These are phyloP conservation scores for Fraxinus americana DNA, from an alignment of 257 asterid species.

Conservation along the genomic window DNA sequence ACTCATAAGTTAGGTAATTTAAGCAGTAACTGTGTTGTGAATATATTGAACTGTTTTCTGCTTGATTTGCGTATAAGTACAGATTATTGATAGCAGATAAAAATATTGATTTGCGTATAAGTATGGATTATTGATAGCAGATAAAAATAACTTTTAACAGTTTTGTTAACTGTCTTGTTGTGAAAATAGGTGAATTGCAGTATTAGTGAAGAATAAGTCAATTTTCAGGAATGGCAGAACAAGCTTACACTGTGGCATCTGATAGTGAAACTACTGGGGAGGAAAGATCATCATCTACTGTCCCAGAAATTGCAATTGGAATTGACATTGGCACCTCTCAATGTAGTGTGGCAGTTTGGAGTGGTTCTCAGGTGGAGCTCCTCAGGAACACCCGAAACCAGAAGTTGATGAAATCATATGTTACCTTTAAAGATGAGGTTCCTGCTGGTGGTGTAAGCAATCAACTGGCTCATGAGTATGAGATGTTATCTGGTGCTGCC, in stretches of 20 bases:
- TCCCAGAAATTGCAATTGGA: constrained; percentile 71
- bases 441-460: constrained; percentile 76
- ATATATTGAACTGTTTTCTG: not conserved
- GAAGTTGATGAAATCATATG: constrained; percentile 63
- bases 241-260: constrained; percentile 78
- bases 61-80: not conserved
- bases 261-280: constrained; percentile 84
- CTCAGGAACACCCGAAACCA: constrained; percentile 65
- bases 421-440: constrained; percentile 64
- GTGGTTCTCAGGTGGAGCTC: constrained; percentile 69
- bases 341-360: constrained; percentile 86
- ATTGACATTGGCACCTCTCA: constrained; percentile 92
- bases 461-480: constrained; percentile 65
- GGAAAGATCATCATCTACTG: constrained; percentile 50
- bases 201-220: not conserved
- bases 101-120: too few relatives aligned
- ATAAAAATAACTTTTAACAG: not conserved
- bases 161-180: not conserved
- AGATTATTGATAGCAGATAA: too few relatives aligned
- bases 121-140: not conserved
- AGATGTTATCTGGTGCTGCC: constrained; percentile 76
- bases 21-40: not conserved
- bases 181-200: not conserved
- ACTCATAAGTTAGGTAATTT: not conserved
- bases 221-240: constrained; percentile 68